Base-by-base conservation (phyloP, 2,329 filamentous ascomycete genomes). In the Cytospora mali region DNA sequence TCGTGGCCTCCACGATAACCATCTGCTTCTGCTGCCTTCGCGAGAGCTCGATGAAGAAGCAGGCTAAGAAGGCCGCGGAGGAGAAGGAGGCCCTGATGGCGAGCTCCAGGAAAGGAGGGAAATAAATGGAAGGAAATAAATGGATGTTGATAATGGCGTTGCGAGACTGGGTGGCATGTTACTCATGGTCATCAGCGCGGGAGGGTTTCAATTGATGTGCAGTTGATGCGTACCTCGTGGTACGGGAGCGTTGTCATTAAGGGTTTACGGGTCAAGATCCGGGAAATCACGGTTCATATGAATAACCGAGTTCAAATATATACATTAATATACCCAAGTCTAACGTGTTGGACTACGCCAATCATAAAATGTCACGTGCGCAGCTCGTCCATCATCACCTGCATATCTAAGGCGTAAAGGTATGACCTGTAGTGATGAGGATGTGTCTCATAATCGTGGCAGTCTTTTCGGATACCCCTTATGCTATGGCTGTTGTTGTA, bases 11-110 rank as follows among this genome's bases (percentile, higher is more conserved):
- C 1, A 46, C 49, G 25, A 10, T 29, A 1, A 35, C 6, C 2
- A 25, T 60, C 4, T 21, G 52, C 39, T 9, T 60, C 16, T 33
- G 16, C 5, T 21, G 25, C 13, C n/a, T 39, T 16, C 50, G 50
- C 6, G 58, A 60, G 21, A 42, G 50, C 3, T 39, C 58, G 10
- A 11, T 5, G 23, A 49, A 23, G 50, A 54, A 33, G 51, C 48
- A 33, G 50, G 50, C 35, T 1, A 60, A 33, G 58, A 53, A 33
- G 29, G 50, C 42, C 3, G 16, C 33, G 16, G 28, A 18, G 0
- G 50, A 42, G 50, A 60, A 48, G 28, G 35, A 60, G 58, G 35
- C 58, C 9, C 3, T 54, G 28, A 16, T 58, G 48, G 49, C 16
- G 4, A 39, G 51, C n/a, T n/a, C 46, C 28, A 49, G 1, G 14